Percentiles rank a stretch among this genome's conserved stretches.
phyloP scores from a whole-genome alignment of 768 basidiomycete genomes.

The Calocera viscosa region DNA sequence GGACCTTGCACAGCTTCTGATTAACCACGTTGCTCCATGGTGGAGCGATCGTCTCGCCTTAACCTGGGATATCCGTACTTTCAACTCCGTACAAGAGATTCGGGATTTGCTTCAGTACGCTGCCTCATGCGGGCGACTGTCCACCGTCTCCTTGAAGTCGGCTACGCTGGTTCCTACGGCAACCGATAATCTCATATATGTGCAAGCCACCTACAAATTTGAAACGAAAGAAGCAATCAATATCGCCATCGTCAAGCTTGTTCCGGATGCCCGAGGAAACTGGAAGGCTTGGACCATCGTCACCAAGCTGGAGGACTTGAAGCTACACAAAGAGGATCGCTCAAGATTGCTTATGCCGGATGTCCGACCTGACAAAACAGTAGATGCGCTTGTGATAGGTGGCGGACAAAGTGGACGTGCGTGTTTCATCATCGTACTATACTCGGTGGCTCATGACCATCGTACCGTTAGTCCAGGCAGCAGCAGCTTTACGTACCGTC shows the following conservation, averaged over 20 bases:
- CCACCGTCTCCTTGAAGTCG: background rate
- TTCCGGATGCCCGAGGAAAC: background rate
- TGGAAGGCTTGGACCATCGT: background rate
- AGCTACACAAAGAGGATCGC: background rate
- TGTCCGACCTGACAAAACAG: background rate
- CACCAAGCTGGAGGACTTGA: background rate
- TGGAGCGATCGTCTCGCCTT: background rate
- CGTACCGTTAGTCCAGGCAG: background rate
- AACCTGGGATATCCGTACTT: background rate
- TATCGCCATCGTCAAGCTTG: background rate
- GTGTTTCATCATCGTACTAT: background rate
- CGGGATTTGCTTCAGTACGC: background rate
- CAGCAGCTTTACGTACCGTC: background rate
- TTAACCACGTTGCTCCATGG: background rate
- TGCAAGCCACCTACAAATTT: background rate
- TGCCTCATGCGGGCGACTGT: background rate
- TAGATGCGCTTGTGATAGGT: background rate
- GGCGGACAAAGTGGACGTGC: background rate
- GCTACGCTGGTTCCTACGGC: background rate
- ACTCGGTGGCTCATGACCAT: background rate
- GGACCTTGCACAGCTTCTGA: background rate
- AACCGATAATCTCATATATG: background rate
- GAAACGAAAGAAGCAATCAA: background rate
- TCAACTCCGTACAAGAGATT: background rate
- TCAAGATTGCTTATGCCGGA: background rate